Evolutionary conservation across 371 early-diverging fungal species (phyloP).

Genomic region (Circinella umbellata): DNA sequence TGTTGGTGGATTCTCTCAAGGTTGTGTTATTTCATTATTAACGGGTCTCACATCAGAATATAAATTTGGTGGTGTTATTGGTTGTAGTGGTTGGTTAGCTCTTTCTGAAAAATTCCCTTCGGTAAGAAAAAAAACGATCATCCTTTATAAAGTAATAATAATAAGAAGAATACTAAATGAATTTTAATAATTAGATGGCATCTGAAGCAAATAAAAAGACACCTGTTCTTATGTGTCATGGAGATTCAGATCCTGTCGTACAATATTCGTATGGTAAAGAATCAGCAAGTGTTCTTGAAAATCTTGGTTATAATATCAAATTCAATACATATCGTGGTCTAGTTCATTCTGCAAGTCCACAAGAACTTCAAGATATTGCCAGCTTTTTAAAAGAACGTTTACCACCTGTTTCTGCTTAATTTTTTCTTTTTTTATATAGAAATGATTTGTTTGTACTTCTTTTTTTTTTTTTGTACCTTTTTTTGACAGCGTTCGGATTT

Average conservation of each 20-base stretch:
- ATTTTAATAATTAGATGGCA: conserved; percentile 49
- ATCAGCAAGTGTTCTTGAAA: conserved; percentile 67
- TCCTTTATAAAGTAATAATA: too few relatives aligned
- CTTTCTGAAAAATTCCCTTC: conserved; percentile 59
- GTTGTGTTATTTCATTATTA: conserved; percentile 78
- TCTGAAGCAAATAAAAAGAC: conserved; percentile 76
- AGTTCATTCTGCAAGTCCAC: conserved; percentile 75
- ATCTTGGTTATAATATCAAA: conserved; percentile 70
- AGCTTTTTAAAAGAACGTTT: conserved; percentile 57
- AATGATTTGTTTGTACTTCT: neutral
- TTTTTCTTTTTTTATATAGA: neutral
- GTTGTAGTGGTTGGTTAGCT: conserved; percentile 86
- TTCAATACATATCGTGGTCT: conserved; percentile 82
- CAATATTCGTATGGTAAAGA: conserved; percentile 71
- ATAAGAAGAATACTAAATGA: neutral
- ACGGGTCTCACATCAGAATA: conserved; percentile 76
- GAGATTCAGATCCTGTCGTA: conserved; percentile 83
- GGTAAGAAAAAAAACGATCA: conserved; percentile 23
- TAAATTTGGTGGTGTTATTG: conserved; percentile 67
- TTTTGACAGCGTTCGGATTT: conserved; percentile 6
- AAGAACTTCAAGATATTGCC: conserved; percentile 80
- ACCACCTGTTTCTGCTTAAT: conserved; percentile 14
- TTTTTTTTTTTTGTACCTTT: too few relatives aligned
- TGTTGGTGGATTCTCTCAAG: conserved; percentile 96
- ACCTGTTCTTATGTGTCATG: conserved; percentile 91